Evolutionary conservation across 1,284 basidiomycete species (phyloP), one percentile per base, ranked within the genome.

Genomic region (Erythrobasidium hasegawianum): DNA sequence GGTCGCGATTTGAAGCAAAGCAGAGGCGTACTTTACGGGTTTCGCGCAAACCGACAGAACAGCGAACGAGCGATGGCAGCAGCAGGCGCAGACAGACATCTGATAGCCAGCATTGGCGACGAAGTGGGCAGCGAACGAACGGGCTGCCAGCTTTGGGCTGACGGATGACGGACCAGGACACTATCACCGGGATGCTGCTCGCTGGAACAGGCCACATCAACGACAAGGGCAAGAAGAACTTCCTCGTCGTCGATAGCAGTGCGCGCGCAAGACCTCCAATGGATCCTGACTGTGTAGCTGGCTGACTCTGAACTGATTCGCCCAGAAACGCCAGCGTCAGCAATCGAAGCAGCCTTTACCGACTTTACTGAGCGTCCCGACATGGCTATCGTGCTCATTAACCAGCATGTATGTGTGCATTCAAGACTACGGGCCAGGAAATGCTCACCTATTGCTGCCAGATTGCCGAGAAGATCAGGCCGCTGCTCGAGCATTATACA

Each of bases 381-480:
- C 75, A 87, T 97, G 69, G 93, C 93, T 40, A 96, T 97, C 72
- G 81, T 97, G 16, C 82, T 97, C 72, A 96, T 97, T 75, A 97
- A 97, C 81, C 93, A 97, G 77, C 92, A 97, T 81, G 93, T 93
- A 5, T 7, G n/a, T 57, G n/a, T 8, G 24, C 11, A 33, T 4
- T 33, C 22, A 16, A 53, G 50, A 3, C 22, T 13, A 3, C 33
- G 4, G 33, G 33, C 22, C 33, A 8, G 55, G 1, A n/a, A n/a
- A 13, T 11, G 16, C 8, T 1, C 18, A 59, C 20, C 43, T 20
- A n/a, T 33, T 27, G 11, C 20, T 33, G 13, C 14, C 72, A 96
- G 93, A 82, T 97, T 73, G 93, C 93, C 55, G 96, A 98, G 81
- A 91, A 90, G 82, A 99, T 99, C 73, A 82, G 96, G 57, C 91